A percentile compares a stretch with the other conserved stretches of the same genome.
phyloP scores from a whole-genome alignment of 768 basidiomycete genomes.

The Lactifluus volemus region DNA sequence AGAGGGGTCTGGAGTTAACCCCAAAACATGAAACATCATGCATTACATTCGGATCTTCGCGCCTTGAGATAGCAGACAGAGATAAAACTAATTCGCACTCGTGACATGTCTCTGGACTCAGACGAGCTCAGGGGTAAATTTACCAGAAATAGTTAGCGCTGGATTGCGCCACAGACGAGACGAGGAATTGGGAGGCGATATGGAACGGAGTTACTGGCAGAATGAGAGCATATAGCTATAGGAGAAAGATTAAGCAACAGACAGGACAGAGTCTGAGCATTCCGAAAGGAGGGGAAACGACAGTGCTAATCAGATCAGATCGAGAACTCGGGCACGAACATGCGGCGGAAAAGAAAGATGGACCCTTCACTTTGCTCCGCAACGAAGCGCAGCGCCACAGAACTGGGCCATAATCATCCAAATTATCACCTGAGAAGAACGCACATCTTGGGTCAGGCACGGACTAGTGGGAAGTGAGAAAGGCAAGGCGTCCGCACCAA shows the following conservation, averaged over 20 bases:
- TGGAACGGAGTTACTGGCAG: not conserved
- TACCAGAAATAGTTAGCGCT: not conserved
- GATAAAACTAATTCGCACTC: slow-evolving; percentile 1
- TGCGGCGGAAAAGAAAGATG: not conserved
- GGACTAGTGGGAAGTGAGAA: not conserved
- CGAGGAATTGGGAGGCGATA: no score
- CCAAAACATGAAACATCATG: not conserved
- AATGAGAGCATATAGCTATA: slow-evolving; percentile 5
- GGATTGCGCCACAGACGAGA: slow-evolving; percentile 4
- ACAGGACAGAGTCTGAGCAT: not conserved
- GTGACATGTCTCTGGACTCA: slow-evolving; percentile 14
- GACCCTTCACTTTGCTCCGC: slow-evolving; percentile 30
- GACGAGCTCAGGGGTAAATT: slow-evolving; percentile 1
- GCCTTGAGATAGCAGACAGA: not conserved
- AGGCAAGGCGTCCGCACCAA: slow-evolving; percentile 39
- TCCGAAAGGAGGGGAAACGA: not conserved
- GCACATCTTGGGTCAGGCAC: slow-evolving; percentile 13
- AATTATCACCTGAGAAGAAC: slow-evolving; percentile 46
- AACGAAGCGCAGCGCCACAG: slow-evolving; percentile 77
- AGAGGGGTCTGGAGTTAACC: slow-evolving; percentile 4
- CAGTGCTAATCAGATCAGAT: slow-evolving; percentile 10
- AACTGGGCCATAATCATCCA: slow-evolving; percentile 85
- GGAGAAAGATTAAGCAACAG: slow-evolving; percentile 1
- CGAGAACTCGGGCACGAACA: not conserved
- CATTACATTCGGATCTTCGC: slow-evolving; percentile 2